Conservation (phyloP, 306 rosid species). For the Fagus crenata region DNA sequence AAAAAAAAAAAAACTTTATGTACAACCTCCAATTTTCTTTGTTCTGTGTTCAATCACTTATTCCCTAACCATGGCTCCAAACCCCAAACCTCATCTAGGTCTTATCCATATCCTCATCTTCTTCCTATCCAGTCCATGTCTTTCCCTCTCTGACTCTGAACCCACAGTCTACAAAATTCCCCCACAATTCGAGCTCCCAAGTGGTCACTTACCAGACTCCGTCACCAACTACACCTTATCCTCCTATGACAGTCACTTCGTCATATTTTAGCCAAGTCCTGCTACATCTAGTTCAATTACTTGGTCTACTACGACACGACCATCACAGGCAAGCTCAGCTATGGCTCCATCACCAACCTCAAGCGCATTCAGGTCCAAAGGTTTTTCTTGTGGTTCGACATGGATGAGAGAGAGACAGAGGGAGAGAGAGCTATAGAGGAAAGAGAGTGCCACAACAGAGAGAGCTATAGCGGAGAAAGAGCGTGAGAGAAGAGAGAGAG, state of each 20-base stretch:
- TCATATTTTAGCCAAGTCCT: slow-evolving; percentile 53
- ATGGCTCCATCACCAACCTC: slow-evolving; percentile 73
- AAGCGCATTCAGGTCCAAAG: slow-evolving; percentile 77
- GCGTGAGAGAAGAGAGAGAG: no score
- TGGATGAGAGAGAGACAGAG: slow-evolving; percentile 49
- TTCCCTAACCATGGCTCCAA: slow-evolving; percentile 35
- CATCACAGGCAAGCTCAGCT: slow-evolving; percentile 66
- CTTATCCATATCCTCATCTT: slow-evolving; percentile 8
- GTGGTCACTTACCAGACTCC: slow-evolving; percentile 69
- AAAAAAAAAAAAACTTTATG: no score
- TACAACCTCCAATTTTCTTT: no score
- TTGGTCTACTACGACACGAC: slow-evolving; percentile 62
- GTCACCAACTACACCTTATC: slow-evolving; percentile 55
- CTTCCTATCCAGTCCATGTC: slow-evolving; percentile 17
- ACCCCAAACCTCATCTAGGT: slow-evolving; percentile 19
- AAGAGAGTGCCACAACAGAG: no score
- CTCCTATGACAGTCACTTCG: slow-evolving; percentile 61
- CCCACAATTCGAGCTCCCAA: slow-evolving; percentile 69
- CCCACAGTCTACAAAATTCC: slow-evolving; percentile 64
- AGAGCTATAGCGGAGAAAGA: no score
- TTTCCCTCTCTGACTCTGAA: slow-evolving; percentile 15
- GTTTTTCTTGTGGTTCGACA: slow-evolving; percentile 69
- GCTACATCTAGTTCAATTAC: slow-evolving; percentile 78
- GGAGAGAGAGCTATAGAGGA: no score
- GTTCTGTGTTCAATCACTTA: no score